phyloP scores from a whole-genome alignment of 2,329 filamentous ascomycete genomes.

The Neofusicoccum sp. region DNA sequence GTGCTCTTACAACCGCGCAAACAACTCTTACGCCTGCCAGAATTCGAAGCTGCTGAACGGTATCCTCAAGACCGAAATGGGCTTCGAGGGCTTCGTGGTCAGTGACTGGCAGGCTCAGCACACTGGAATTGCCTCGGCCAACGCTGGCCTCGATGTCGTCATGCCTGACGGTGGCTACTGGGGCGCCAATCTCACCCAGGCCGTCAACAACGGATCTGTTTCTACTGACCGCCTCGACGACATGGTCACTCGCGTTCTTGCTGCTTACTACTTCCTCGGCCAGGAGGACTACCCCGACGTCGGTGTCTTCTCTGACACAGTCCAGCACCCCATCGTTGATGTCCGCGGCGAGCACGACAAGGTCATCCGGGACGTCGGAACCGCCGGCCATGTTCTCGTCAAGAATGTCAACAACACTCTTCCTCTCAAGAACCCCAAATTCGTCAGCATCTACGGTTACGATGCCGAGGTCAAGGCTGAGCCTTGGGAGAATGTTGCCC shows the following conservation, averaged over 20 bases:
- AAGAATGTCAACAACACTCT: constrained; percentile 56
- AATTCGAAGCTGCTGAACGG: constrained; percentile 47
- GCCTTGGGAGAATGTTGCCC: constrained; percentile 38
- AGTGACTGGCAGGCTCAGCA: constrained; percentile 48
- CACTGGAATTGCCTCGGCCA: constrained; percentile 43
- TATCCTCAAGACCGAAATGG: constrained; percentile 51
- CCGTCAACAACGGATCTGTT: constrained; percentile 30
- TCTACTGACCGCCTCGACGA: constrained; percentile 27
- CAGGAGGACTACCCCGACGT: constrained; percentile 35
- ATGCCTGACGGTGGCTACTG: constrained; percentile 36
- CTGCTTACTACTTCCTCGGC: constrained; percentile 34
- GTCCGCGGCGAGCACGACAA: constrained; percentile 38
- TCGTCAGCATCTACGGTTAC: constrained; percentile 40
- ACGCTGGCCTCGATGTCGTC: constrained; percentile 50
- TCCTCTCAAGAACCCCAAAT: constrained; percentile 47
- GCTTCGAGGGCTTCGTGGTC: constrained; percentile 46
- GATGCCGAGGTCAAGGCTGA: constrained; percentile 36
- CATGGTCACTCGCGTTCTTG: constrained; percentile 32
- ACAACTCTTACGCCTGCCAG: constrained; percentile 34
- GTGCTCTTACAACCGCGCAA: constrained; percentile 49
- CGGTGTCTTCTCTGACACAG: constrained; percentile 25
- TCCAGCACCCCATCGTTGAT: constrained; percentile 45
- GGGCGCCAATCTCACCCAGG: constrained; percentile 31
- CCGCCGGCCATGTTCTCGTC: constrained; percentile 41
- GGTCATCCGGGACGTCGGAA: constrained; percentile 41